A percentile compares a stretch with the other conserved stretches of the same genome.
Evolutionary conservation across 805 yeast species (phyloP).

Genomic region (Myxozyma neotropica): DNA sequence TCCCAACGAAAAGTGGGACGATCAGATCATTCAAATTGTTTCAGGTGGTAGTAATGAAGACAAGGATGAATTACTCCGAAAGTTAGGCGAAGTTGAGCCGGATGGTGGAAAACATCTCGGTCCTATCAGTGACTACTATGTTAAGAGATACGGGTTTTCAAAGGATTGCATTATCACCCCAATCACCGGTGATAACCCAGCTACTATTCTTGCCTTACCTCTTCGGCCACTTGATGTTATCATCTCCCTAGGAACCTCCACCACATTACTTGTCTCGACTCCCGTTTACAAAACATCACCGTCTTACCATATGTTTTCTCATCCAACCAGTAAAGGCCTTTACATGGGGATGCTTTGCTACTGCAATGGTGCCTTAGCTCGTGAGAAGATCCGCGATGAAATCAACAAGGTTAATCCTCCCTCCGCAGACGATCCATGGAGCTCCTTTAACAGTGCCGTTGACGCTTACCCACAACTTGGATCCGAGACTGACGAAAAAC

Average conservation of each 20-base stretch:
- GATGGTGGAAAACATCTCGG: constrained; percentile 56
- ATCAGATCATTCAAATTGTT: constrained; percentile 53
- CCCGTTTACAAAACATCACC: constrained; percentile 75
- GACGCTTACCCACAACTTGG: constrained; percentile 24
- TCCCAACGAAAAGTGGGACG: constrained; percentile 56
- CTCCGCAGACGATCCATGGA: constrained; percentile 39
- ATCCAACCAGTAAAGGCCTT: constrained; percentile 73
- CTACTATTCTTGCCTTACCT: constrained; percentile 83
- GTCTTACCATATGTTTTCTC: constrained; percentile 81
- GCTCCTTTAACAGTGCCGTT: constrained; percentile 37
- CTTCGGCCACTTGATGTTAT: constrained; percentile 73
- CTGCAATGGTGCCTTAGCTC: constrained; percentile 85
- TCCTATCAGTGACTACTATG: constrained; percentile 60
- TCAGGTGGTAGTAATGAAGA: constrained; percentile 41
- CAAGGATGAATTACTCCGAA: constrained; percentile 45
- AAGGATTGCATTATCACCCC: constrained; percentile 60
- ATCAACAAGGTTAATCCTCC: constrained; percentile 52
- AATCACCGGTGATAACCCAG: constrained; percentile 89
- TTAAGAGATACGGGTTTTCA: constrained; percentile 63
- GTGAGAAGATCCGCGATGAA: constrained; percentile 72
- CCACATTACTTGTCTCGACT: constrained; percentile 82
- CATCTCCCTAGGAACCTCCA: constrained; percentile 87
- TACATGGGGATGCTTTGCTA: constrained; percentile 97
- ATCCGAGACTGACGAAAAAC: constrained; percentile 37
- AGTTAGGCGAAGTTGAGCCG: constrained; percentile 41